Evolutionary conservation across 805 yeast genomes (phyloP).

Genomic region (Starmerella roubikii): DNA sequence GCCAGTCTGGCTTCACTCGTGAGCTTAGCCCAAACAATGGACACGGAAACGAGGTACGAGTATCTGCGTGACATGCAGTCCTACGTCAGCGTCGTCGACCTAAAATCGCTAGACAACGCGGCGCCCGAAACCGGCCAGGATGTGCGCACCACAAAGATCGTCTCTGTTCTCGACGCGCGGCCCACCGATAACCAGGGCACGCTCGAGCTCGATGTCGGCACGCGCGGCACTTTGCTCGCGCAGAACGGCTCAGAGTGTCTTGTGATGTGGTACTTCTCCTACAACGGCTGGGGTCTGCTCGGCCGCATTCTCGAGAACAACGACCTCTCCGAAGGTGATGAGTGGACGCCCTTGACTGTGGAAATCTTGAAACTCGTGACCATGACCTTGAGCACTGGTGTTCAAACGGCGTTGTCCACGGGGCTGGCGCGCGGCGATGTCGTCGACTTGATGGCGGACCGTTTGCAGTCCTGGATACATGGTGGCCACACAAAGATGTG

Average conservation of each 20-base stretch:
- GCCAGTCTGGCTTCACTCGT: constrained; percentile 45
- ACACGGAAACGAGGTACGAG: constrained; percentile 24
- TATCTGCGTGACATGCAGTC: constrained; percentile 48
- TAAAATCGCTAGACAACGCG: constrained; percentile 22
- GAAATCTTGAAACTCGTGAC: constrained; percentile 42
- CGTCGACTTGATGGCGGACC: constrained; percentile 45
- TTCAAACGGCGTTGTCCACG: constrained; percentile 31
- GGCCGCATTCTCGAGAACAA: constrained; percentile 67
- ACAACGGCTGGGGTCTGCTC: constrained; percentile 76
- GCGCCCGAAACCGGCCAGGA: constrained; percentile 31
- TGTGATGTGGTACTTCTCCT: constrained; percentile 57
- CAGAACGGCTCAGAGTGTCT: constrained; percentile 25
- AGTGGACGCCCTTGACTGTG: constrained; percentile 31
- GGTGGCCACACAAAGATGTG: constrained; percentile 1
- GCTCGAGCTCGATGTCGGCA: constrained; percentile 38
- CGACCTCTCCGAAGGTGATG: constrained; percentile 17
- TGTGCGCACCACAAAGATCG: constrained; percentile 19
- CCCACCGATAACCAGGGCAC: constrained; percentile 35
- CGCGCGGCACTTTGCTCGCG: constrained; percentile 56
- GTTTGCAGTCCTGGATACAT: constrained; percentile 42
- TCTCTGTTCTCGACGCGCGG: constrained; percentile 45
- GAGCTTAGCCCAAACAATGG: constrained; percentile 9
- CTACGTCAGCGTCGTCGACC: constrained; percentile 32
- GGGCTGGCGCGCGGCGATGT: constrained; percentile 42
- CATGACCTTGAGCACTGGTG: constrained; percentile 31